These are phyloP conservation scores for Naganishia vaughanmartiniae DNA, from an alignment of 768 basidiomycete species.

Conservation along the genomic window DNA sequence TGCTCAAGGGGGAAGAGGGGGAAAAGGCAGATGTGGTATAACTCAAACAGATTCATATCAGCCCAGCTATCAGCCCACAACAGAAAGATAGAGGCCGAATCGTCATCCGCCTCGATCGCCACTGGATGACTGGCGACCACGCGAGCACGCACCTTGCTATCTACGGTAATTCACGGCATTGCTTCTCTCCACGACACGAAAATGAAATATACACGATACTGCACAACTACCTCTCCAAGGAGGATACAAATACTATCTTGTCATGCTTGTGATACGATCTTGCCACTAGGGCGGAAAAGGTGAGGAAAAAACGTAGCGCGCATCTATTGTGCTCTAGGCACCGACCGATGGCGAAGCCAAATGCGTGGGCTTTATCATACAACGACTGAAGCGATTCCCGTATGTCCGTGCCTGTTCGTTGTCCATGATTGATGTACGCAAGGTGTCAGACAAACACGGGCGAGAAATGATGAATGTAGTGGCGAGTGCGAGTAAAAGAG, in stretches of 20 bases:
- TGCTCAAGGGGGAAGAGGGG: background rate
- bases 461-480: background rate
- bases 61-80: no score
- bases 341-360: background rate
- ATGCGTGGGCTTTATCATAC: conserved; percentile 6
- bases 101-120: no score
- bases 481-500: background rate
- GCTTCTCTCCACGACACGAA: background rate
- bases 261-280: no score
- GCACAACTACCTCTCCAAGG: background rate
- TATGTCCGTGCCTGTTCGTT: background rate
- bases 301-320: background rate
- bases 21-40: background rate
- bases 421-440: background rate
- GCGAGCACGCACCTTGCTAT: no score
- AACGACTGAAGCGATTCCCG: background rate
- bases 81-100: no score
- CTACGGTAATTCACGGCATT: no score
- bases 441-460: background rate
- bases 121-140: no score
- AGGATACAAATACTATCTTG: no score
- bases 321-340: conserved; percentile 7
- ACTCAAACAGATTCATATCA: background rate
- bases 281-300: background rate
- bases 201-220: background rate